phyloP scores from a whole-genome alignment of 2,329 filamentous ascomycete genomes.

The Fusarium paranaense region DNA sequence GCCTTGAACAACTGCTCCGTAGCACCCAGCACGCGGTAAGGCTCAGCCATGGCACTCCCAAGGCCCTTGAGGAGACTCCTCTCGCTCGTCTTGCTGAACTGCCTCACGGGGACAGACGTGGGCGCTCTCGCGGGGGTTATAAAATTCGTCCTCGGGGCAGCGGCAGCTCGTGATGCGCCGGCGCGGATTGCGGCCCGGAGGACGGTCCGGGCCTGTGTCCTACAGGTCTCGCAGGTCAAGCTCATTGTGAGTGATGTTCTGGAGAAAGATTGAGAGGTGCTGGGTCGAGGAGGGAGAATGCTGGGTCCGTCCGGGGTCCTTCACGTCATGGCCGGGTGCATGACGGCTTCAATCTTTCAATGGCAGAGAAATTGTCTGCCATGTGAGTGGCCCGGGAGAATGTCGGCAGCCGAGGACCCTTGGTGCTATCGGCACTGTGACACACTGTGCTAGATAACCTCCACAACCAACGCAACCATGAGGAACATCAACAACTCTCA shows the following conservation, averaged over 20 bases:
- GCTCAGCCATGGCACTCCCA: slow-evolving; percentile 50
- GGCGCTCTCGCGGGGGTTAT: slow-evolving; percentile 23
- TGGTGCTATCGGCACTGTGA: slow-evolving; percentile 11
- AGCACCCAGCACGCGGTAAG: slow-evolving; percentile 82
- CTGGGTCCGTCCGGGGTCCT: slow-evolving; percentile 27
- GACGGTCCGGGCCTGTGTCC: slow-evolving; percentile 56
- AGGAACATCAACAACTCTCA: background rate
- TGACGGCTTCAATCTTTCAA: slow-evolving; percentile 43
- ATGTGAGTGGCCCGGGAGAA: slow-evolving; percentile 45
- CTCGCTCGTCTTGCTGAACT: slow-evolving; percentile 52
- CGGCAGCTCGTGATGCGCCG: slow-evolving; percentile 38
- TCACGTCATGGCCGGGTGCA: slow-evolving; percentile 47
- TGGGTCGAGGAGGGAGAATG: slow-evolving; percentile 11
- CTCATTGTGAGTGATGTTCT: slow-evolving; percentile 17
- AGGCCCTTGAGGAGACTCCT: slow-evolving; percentile 51
- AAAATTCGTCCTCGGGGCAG: slow-evolving; percentile 39
- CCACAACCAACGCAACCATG: background rate
- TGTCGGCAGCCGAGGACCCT: slow-evolving; percentile 28
- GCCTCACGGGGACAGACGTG: slow-evolving; percentile 40
- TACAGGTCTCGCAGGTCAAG: slow-evolving; percentile 63
- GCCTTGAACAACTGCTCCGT: slow-evolving; percentile 83
- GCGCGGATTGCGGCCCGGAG: slow-evolving; percentile 50
- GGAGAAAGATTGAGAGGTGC: background rate
- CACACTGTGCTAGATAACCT: slow-evolving; percentile 18
- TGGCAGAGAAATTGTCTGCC: slow-evolving; percentile 37